Percentiles rank a stretch among this genome's conserved stretches.
Evolutionary conservation across 2,329 filamentous ascomycete genomes (phyloP).

Genomic region (Aspergillus luchuensis): DNA sequence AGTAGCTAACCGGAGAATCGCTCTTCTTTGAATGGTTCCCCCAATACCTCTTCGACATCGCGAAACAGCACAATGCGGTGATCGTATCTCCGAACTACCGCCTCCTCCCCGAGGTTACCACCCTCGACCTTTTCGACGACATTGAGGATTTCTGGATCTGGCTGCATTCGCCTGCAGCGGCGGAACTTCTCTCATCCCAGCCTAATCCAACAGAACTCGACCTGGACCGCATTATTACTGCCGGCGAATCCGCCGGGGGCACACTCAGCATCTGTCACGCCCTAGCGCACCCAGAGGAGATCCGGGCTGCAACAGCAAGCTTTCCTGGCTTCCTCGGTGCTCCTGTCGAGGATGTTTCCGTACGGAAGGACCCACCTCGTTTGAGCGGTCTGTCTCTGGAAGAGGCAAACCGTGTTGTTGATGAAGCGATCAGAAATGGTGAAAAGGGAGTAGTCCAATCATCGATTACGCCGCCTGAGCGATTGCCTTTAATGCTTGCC

Average conservation of each 20-base stretch:
- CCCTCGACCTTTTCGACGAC: slow-evolving; percentile 52
- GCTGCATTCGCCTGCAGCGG: slow-evolving; percentile 31
- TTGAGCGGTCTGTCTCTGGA: neutral
- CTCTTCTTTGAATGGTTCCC: slow-evolving; percentile 32
- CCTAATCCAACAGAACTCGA: slow-evolving; percentile 25
- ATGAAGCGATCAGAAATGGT: neutral
- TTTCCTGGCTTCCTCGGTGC: slow-evolving; percentile 36
- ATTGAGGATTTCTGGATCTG: slow-evolving; percentile 53
- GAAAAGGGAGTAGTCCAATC: slow-evolving; percentile 5
- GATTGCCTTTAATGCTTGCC: slow-evolving; percentile 24
- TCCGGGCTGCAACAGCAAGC: slow-evolving; percentile 32
- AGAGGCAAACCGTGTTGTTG: neutral
- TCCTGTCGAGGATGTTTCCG: slow-evolving; percentile 18
- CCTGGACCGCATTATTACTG: slow-evolving; percentile 26
- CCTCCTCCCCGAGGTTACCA: slow-evolving; percentile 53
- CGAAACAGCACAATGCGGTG: slow-evolving; percentile 46
- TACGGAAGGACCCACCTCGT: slow-evolving; percentile 13
- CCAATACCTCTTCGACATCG: slow-evolving; percentile 43
- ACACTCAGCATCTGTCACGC: slow-evolving; percentile 31
- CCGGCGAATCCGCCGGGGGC: slow-evolving; percentile 37
- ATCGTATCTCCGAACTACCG: slow-evolving; percentile 54
- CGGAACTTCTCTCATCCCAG: slow-evolving; percentile 14
- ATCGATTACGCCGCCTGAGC: slow-evolving; percentile 13
- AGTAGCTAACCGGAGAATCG: slow-evolving; percentile 35
- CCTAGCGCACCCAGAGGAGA: slow-evolving; percentile 30